Conservation (phyloP, 73 alveolate species). For the Paramecium sonneborni region DNA sequence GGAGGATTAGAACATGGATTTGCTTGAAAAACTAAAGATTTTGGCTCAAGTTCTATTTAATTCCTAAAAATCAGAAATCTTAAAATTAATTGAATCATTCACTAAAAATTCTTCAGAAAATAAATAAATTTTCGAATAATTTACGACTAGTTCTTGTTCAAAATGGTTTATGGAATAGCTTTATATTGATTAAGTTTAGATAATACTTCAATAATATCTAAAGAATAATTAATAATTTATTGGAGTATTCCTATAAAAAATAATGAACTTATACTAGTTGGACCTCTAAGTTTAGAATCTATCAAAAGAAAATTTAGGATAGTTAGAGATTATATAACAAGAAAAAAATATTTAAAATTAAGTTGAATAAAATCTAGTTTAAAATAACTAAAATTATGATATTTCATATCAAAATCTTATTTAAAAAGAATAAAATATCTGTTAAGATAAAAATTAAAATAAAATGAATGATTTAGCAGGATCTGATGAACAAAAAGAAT, state of each 20-base stretch:
- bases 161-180: background rate
- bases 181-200: background rate
- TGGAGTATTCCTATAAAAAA: background rate
- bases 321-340: background rate
- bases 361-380: no score
- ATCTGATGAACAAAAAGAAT: no score
- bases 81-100: background rate
- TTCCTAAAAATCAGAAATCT: background rate
- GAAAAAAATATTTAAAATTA: no score
- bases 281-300: background rate
- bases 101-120: background rate
- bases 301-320: background rate
- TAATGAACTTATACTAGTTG: background rate
- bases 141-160: background rate
- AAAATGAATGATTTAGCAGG: no score
- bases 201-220: background rate
- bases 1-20: background rate
- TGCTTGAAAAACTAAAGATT: background rate
- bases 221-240: background rate
- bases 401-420: no score
- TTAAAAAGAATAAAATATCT: no score
- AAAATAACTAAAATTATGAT: no score
- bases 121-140: background rate
- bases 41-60: background rate
- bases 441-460: no score